These are phyloP conservation scores for Eutrema heterophyllum DNA, from an alignment of 345 rosid genomes.

Conservation along the genomic window DNA sequence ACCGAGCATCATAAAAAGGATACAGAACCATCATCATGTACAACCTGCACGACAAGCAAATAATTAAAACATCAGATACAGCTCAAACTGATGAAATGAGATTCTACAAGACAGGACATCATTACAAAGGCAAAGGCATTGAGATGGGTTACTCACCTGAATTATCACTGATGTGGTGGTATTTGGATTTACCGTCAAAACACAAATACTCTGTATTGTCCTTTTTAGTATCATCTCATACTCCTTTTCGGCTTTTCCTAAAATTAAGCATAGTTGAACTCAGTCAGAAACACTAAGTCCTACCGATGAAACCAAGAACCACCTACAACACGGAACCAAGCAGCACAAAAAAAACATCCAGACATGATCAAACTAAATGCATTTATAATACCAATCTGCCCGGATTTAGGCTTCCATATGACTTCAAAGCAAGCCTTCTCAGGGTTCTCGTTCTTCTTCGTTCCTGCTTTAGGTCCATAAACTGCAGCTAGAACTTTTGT, in stretches of 20 bases:
- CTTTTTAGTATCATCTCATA: conserved; percentile 77
- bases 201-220: conserved; percentile 81
- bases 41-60: conserved; percentile 49
- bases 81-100: background rate
- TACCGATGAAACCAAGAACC: background rate
- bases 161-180: conserved; percentile 79
- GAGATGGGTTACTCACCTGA: conserved; percentile 43
- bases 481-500: conserved; percentile 86
- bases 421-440: conserved; percentile 92
- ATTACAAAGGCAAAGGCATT: background rate
- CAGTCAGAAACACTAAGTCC: background rate
- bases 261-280: background rate
- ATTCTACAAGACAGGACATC: background rate
- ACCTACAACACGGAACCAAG: background rate
- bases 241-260: conserved; percentile 76
- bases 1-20: conserved; percentile 37
- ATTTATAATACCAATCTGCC: conserved; percentile 56
- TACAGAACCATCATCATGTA: conserved; percentile 91
- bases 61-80: background rate
- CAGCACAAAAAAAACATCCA: background rate
- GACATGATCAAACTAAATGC: background rate
- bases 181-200: conserved; percentile 75
- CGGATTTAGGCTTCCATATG: conserved; percentile 90
- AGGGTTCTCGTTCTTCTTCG: conserved; percentile 84
- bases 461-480: conserved; percentile 92